phyloP scores from a whole-genome alignment of 1,284 basidiomycete species.

The Ustilago nuda region DNA sequence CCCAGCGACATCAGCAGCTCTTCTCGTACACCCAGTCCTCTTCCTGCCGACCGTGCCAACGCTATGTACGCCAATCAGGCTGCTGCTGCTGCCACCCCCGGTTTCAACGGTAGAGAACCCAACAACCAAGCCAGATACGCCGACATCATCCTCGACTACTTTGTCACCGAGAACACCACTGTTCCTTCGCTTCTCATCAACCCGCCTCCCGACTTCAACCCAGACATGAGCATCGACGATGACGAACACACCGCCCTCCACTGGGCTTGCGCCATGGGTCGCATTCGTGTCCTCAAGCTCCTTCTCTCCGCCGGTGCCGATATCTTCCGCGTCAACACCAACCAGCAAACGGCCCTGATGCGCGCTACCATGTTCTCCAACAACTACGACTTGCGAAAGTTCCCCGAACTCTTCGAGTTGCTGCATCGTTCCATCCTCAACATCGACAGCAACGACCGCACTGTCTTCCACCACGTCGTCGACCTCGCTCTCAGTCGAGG shows the following conservation, averaged over 20 bases:
- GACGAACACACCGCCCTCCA: slow-evolving; percentile 97
- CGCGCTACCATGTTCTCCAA: slow-evolving; percentile 99
- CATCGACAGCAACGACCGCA: slow-evolving; percentile 97
- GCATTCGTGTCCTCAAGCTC: slow-evolving; percentile 94
- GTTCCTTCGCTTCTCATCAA: slow-evolving; percentile 88
- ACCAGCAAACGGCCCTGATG: slow-evolving; percentile 98
- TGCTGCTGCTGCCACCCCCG: slow-evolving; percentile 15
- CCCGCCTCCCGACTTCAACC: slow-evolving; percentile 91
- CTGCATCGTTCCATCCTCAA: slow-evolving; percentile 97
- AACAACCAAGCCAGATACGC: slow-evolving; percentile 75
- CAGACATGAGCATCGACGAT: slow-evolving; percentile 97
- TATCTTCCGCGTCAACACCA: slow-evolving; percentile 95
- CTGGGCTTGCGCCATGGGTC: slow-evolving; percentile 99
- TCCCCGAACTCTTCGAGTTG: slow-evolving; percentile 96
- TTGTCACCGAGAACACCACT: slow-evolving; percentile 96
- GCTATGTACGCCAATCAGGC: slow-evolving; percentile 36
- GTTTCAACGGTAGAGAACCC: slow-evolving; percentile 34
- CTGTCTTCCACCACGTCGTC: slow-evolving; percentile 98
- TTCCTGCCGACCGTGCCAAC: slow-evolving; percentile 58
- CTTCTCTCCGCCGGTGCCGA: slow-evolving; percentile 93
- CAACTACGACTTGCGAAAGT: slow-evolving; percentile 99
- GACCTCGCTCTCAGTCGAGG: slow-evolving; percentile 98
- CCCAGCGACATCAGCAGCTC: slow-evolving; percentile 86
- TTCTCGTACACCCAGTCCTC: slow-evolving; percentile 87
- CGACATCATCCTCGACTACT: slow-evolving; percentile 97